Evolutionary conservation across 2,329 filamentous ascomycete genomes (phyloP).

Genomic region (Xylaria sp.): DNA sequence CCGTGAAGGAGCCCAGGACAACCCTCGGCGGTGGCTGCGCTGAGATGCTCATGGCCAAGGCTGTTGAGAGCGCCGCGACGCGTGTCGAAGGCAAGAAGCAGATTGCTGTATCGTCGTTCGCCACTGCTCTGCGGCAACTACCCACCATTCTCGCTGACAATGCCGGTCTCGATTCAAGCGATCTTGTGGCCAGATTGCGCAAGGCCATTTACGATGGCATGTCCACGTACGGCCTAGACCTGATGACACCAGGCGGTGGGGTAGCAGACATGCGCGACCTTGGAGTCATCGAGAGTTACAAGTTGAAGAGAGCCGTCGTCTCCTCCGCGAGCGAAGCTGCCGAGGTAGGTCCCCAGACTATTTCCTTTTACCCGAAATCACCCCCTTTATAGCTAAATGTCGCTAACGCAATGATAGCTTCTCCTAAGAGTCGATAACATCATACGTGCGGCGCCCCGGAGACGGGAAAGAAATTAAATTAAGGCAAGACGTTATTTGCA

Average conservation of each 20-base stretch:
- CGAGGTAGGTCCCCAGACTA: conserved; percentile 60
- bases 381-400: conserved; percentile 13
- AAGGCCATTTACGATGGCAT: conserved; percentile 94
- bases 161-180: conserved; percentile 90
- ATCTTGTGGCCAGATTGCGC: conserved; percentile 83
- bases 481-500: neutral
- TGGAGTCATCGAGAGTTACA: conserved; percentile 96
- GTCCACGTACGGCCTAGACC: conserved; percentile 84
- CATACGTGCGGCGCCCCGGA: conserved; percentile 84
- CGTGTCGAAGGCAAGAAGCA: conserved; percentile 97
- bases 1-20: conserved; percentile 86
- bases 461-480: conserved; percentile 65
- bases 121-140: conserved; percentile 81
- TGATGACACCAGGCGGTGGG: conserved; percentile 82
- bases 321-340: conserved; percentile 93
- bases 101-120: conserved; percentile 85
- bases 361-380: neutral
- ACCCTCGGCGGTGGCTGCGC: conserved; percentile 94
- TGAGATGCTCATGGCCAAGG: conserved; percentile 99
- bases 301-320: conserved; percentile 96
- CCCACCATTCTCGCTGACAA: conserved; percentile 98
- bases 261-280: conserved; percentile 94
- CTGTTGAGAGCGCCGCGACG: conserved; percentile 86
- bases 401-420: conserved; percentile 47
- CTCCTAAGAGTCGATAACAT: conserved; percentile 96